A percentile compares a stretch with the other conserved stretches of the same genome.
phyloP scores from a whole-genome alignment of 306 rosid genomes.

The Acacia acuminata region DNA sequence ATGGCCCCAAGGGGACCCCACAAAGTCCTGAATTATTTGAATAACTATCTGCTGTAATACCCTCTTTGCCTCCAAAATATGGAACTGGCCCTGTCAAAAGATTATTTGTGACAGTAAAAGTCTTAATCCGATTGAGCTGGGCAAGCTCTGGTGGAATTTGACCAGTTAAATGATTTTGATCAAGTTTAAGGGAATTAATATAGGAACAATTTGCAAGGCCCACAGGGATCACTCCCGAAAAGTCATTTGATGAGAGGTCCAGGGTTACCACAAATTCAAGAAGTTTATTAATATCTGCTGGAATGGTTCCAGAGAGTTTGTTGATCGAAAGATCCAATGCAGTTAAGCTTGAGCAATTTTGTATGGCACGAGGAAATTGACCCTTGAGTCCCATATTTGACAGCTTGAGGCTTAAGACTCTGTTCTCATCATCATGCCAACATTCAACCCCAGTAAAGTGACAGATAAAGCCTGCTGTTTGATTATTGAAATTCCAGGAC shows the following conservation, averaged over 20 bases:
- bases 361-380: conserved; percentile 59
- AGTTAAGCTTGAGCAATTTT: conserved; percentile 70
- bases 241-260: conserved; percentile 76
- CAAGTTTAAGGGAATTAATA: conserved; percentile 73
- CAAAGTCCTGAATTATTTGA: conserved; percentile 78
- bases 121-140: conserved; percentile 50
- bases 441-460: conserved; percentile 75
- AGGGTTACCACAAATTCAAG: conserved; percentile 29
- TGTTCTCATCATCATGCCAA: conserved; percentile 89
- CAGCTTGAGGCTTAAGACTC: conserved; percentile 64
- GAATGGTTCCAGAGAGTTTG: conserved; percentile 57
- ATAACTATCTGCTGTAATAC: conserved; percentile 13
- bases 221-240: conserved; percentile 59
- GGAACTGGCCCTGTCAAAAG: conserved; percentile 72
- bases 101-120: conserved; percentile 60
- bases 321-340: conserved; percentile 82
- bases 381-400: conserved; percentile 86
- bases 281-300: conserved; percentile 41
- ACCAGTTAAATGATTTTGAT: conserved; percentile 68
- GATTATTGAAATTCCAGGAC: conserved; percentile 69
- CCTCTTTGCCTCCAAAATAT: not conserved
- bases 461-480: conserved; percentile 72
- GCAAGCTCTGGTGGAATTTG: conserved; percentile 55
- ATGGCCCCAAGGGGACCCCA: conserved; percentile 35
- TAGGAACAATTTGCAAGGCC: conserved; percentile 49